Conservation (phyloP, 805 yeast species). For the Metschnikowia gruessii region DNA sequence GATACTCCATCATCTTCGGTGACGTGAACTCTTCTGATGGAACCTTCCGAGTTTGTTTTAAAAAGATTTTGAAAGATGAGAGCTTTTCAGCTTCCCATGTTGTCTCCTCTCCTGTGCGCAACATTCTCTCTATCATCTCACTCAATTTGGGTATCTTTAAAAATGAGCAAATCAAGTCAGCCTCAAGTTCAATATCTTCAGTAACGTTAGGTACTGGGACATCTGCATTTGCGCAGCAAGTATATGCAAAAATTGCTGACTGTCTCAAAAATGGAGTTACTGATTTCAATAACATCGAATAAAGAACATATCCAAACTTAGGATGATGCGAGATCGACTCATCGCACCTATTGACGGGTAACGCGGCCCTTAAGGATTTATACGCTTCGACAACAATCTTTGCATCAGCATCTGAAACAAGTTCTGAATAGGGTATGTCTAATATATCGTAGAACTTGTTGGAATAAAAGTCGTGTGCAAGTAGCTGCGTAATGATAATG, state of each 20-base stretch:
- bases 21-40: conserved; percentile 13
- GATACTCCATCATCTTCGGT: conserved; percentile 48
- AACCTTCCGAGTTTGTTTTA: conserved; percentile 5
- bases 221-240: conserved; percentile 48
- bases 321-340: conserved; percentile 19
- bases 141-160: conserved; percentile 45
- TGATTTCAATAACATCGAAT: conserved; percentile 53
- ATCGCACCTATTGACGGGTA: conserved; percentile 7
- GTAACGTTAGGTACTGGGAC: conserved; percentile 26
- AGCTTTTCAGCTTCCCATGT: conserved; percentile 29
- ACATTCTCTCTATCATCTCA: conserved; percentile 17
- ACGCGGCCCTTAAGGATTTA: conserved; percentile 19
- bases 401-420: conserved; percentile 23
- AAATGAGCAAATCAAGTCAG: conserved; percentile 49
- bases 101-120: not conserved
- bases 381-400: conserved; percentile 23
- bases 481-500: conserved; percentile 27
- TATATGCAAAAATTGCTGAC: conserved; percentile 53
- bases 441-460: conserved; percentile 25
- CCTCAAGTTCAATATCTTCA: conserved; percentile 41
- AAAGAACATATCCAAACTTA: conserved; percentile 41
- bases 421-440: conserved; percentile 37
- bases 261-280: conserved; percentile 65
- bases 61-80: conserved; percentile 19
- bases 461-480: conserved; percentile 25